A percentile compares a stretch with the other conserved stretches of the same genome.
These are phyloP conservation scores for Eucalyptus camaldulensis DNA, from an alignment of 345 rosid genomes.

Conservation along the genomic window DNA sequence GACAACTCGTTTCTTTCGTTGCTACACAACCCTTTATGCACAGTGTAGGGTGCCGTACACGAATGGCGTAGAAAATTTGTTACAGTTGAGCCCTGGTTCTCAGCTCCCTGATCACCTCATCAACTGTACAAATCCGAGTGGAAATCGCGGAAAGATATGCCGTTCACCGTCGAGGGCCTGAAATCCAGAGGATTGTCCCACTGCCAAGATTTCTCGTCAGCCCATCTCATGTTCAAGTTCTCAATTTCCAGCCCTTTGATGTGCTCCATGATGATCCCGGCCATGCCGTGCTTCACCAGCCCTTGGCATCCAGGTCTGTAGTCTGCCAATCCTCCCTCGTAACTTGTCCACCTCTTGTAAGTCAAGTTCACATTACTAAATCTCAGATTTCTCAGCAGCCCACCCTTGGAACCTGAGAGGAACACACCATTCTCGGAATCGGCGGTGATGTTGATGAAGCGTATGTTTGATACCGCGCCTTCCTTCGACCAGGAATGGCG, in stretches of 20 bases:
- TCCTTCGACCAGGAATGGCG: slow-evolving; percentile 27
- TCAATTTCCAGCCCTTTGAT: slow-evolving; percentile 62
- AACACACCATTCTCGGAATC: slow-evolving; percentile 72
- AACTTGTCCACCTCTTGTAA: slow-evolving; percentile 60
- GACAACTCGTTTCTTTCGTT: neutral
- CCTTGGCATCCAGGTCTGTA: slow-evolving; percentile 92
- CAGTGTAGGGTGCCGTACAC: neutral
- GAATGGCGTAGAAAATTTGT: neutral
- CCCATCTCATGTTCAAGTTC: slow-evolving; percentile 72
- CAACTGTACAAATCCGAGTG: slow-evolving; percentile 30
- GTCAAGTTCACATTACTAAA: slow-evolving; percentile 58
- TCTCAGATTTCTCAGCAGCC: slow-evolving; percentile 43
- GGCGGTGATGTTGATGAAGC: slow-evolving; percentile 59
- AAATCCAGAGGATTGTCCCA: slow-evolving; percentile 86
- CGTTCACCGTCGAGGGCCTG: slow-evolving; percentile 66
- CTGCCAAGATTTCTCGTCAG: slow-evolving; percentile 5
- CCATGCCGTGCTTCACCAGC: slow-evolving; percentile 51
- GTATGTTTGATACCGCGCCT: slow-evolving; percentile 53
- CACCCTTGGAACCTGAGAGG: slow-evolving; percentile 68
- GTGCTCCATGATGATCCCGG: slow-evolving; percentile 88
- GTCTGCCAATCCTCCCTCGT: slow-evolving; percentile 54
- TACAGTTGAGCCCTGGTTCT: neutral
- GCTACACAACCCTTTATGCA: neutral
- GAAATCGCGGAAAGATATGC: slow-evolving; percentile 53
- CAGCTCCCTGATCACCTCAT: neutral